Percentiles rank a stretch among this genome's conserved stretches.
Evolutionary conservation across 768 basidiomycete genomes (phyloP).

Genomic region (Serendipita sp.): DNA sequence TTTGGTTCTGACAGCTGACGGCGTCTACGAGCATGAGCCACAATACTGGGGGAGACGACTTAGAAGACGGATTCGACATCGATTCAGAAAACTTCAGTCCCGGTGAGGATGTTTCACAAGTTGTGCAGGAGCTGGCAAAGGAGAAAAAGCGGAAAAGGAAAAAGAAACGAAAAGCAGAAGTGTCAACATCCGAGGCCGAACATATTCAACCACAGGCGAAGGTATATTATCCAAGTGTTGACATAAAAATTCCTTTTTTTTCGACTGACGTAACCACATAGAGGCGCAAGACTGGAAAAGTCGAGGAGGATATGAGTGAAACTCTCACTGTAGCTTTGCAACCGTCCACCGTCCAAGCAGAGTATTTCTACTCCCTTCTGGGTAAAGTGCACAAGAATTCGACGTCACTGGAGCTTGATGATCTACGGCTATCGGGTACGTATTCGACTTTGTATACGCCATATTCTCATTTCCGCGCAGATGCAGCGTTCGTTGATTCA

Average conservation of each 20-base stretch:
- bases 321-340: slow-evolving; percentile 37
- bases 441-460: background rate
- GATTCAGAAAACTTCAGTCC: slow-evolving; percentile 19
- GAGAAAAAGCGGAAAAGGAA: slow-evolving; percentile 48
- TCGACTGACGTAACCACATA: slow-evolving; percentile 34
- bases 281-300: slow-evolving; percentile 19
- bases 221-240: too few relatives aligned
- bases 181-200: background rate
- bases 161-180: slow-evolving; percentile 39
- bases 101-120: slow-evolving; percentile 23
- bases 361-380: slow-evolving; percentile 50
- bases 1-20: background rate
- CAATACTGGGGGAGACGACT: slow-evolving; percentile 48
- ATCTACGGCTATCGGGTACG: slow-evolving; percentile 62
- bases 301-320: slow-evolving; percentile 19
- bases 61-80: slow-evolving; percentile 58
- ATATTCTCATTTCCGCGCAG: slow-evolving; percentile 34
- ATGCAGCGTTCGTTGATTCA: slow-evolving; percentile 56
- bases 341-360: slow-evolving; percentile 37
- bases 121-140: background rate
- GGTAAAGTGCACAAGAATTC: slow-evolving; percentile 49
- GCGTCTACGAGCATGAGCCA: slow-evolving; percentile 13
- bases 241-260: slow-evolving; percentile 3
- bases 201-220: too few relatives aligned
- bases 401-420: slow-evolving; percentile 63